Percentiles rank a stretch among this genome's conserved stretches.
Conservation (phyloP, 2,329 filamentous ascomycete genomes). For the Ophiostoma perfectum region DNA sequence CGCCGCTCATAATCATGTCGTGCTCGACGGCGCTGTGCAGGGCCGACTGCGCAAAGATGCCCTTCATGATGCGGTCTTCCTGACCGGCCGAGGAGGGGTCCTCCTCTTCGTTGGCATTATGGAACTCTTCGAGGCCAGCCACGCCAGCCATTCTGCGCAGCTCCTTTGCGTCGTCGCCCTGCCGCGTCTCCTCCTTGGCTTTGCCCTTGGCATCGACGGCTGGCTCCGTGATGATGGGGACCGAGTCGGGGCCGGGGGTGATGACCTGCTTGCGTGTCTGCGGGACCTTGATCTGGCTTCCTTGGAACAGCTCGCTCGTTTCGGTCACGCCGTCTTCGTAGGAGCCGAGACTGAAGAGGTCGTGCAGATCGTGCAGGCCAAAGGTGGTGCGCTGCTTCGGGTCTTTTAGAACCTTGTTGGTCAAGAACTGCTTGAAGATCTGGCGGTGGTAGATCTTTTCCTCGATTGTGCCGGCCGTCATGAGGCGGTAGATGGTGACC, state of each 20-base stretch:
- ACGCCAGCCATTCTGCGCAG: slow-evolving; percentile 49
- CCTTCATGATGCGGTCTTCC: slow-evolving; percentile 77
- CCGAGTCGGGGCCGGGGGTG: slow-evolving; percentile 30
- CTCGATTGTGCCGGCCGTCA: slow-evolving; percentile 96
- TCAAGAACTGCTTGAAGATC: slow-evolving; percentile 96
- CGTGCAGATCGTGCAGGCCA: slow-evolving; percentile 81
- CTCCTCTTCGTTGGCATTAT: slow-evolving; percentile 38
- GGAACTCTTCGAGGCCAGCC: slow-evolving; percentile 59
- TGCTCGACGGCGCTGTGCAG: slow-evolving; percentile 92
- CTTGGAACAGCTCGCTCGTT: slow-evolving; percentile 79
- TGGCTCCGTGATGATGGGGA: slow-evolving; percentile 20
- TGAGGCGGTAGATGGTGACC: slow-evolving; percentile 93
- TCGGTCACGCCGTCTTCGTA: slow-evolving; percentile 67
- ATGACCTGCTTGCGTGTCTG: slow-evolving; percentile 29
- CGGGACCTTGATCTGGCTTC: slow-evolving; percentile 66
- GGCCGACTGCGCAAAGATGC: slow-evolving; percentile 78
- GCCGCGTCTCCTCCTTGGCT: background rate
- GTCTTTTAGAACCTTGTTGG: slow-evolving; percentile 91
- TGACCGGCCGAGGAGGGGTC: slow-evolving; percentile 39
- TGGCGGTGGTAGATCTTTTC: slow-evolving; percentile 99
- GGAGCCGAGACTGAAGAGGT: slow-evolving; percentile 76
- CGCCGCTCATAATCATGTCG: slow-evolving; percentile 80
- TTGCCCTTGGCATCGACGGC: background rate
- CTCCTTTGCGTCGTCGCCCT: slow-evolving; percentile 19
- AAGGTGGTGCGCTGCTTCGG: slow-evolving; percentile 90